phyloP scores from a whole-genome alignment of 495 filamentous ascomycete species.

The Penicillium waksmanii region DNA sequence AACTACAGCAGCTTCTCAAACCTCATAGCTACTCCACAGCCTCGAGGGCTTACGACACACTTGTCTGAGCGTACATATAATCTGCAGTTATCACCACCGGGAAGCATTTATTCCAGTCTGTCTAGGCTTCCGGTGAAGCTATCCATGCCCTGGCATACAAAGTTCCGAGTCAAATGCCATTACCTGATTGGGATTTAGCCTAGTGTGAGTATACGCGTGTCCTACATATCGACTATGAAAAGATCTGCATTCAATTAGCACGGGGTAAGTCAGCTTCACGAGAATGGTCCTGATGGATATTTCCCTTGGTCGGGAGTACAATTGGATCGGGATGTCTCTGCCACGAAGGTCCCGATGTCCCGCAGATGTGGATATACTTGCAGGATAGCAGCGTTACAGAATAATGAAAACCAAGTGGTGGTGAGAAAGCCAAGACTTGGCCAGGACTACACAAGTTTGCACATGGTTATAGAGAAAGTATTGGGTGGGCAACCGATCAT shows the following conservation, averaged over 20 bases:
- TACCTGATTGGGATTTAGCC: slow-evolving; percentile 9
- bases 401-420: slow-evolving; percentile 16
- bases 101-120: not conserved
- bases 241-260: slow-evolving; percentile 18
- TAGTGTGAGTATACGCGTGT: slow-evolving; percentile 19
- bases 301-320: not conserved
- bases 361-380: slow-evolving; percentile 11
- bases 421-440: slow-evolving; percentile 14
- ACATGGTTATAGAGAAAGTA: slow-evolving; percentile 1
- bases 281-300: not conserved
- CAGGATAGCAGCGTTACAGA: slow-evolving; percentile 18
- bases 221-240: slow-evolving; percentile 15
- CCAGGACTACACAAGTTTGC: slow-evolving; percentile 5
- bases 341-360: slow-evolving; percentile 1
- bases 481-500: slow-evolving; percentile 7
- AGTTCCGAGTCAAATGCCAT: slow-evolving; percentile 21
- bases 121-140: not conserved
- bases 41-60: not conserved
- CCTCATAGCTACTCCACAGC: not conserved
- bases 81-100: not conserved
- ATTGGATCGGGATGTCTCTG: not conserved
- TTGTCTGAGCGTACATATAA: not conserved
- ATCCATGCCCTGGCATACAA: slow-evolving; percentile 8
- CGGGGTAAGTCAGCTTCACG: slow-evolving; percentile 13
- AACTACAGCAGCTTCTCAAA: not conserved